Base-by-base conservation (phyloP, 306 rosid genomes). In the Quercus gilva region DNA sequence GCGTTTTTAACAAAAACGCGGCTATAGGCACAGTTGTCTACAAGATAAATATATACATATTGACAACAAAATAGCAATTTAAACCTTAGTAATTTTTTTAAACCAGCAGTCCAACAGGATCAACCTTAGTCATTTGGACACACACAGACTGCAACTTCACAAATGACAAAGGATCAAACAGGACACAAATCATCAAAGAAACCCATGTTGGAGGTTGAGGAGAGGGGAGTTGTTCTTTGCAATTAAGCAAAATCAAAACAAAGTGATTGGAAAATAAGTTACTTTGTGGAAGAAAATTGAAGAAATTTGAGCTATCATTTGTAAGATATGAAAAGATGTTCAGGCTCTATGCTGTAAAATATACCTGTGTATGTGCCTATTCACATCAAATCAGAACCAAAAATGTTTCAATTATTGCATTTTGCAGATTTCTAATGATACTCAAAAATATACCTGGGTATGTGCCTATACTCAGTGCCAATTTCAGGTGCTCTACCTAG, bases 401-500 rank as follows among this genome's bases (percentile, higher is more conserved):
- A 78, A 78, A 41, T 15, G 63, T 74, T 73, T 63, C 18, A 71
- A 78, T 78, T 61, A 84, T 41, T 59, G 69, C 64, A 77, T 75
- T 67, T 41, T 51, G 74, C 76, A 77, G 72, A 83, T 74, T 77
- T 59, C 76, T 84, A 84, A 70, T 81, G 82, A 81, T 76, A 87
- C 72, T 82, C 77, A 63, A 87, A 23, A 23, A 23, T 23, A 23
- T 23, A 23, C 25, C 25, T 23, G 25, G 25, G 25, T 23, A 23
- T 23, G 25, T 23, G 25, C 25, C 25, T 23, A 23, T 23, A 23
- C 37, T 33, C 37, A 5, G 6, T 33, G 37, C 37, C 37, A 33
- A 33, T 33, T 33, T 33, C 6, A 33, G 6, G 37, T 33, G 37
- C 37, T 33, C 37, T 33, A 33, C 37, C 37, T 33, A 33, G 6